Base-by-base conservation (phyloP, 2,329 filamentous ascomycete genomes). In the Venturiaceae sp. region DNA sequence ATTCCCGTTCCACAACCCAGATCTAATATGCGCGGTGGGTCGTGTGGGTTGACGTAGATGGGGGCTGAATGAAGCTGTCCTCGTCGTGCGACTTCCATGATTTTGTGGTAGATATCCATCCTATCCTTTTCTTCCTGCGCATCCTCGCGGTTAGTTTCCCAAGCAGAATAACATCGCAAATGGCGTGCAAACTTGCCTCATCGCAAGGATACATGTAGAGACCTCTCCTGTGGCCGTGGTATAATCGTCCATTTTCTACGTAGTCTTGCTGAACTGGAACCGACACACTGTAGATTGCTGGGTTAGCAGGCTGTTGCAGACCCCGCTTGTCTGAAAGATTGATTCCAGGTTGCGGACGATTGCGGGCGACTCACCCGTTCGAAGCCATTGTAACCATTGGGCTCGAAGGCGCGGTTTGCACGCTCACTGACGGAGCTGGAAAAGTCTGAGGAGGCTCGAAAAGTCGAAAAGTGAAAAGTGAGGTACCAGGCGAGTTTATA, bases 1-100 rank as follows among this genome's bases (percentile, higher is more conserved):
- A 95, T 92, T 39, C 90, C 91, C 1, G 90, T 95, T 21, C 92
- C 92, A 62, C 87, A 92, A 44, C 91, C 92, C 57, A 96, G 67
- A 65, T 84, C 83, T 58, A 85, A 74, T 61, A 85, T 80, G 61
- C 80, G 77, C 59, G 74, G 73, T 58, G 72, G 71, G 4, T 65
- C 67, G 16, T 39, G 26, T 11, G 58, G 58, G 61, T 66, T 58
- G 60, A 68, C 58, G 59, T 71, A 66, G 54, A 77, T 68, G 37
- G 76, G 74, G 61, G 77, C 72, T 68, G 71, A 66, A 64, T 75
- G 70, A 64, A 79, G 66, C 64, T 77, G 70, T 37, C 79, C 76
- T 46, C 75, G 71, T 62, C 86, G 83, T 54, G 83, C 83, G 21
- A 87, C 80, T 16, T 80, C 76, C 66, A 91, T 87, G 64, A 92